Conservation (phyloP, 345 rosid species). For the Sonneratia alba region DNA sequence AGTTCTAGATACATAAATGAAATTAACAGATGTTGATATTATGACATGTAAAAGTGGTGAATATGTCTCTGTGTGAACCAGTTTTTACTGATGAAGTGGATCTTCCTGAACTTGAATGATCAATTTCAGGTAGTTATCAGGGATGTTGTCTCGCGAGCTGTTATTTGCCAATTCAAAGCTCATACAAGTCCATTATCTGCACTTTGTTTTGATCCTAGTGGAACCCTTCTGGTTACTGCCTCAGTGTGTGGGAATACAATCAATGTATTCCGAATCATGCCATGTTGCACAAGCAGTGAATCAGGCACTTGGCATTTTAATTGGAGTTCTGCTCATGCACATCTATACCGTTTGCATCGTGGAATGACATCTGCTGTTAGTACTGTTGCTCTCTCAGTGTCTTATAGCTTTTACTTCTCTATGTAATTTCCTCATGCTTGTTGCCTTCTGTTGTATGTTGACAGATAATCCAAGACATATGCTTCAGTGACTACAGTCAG, state of each 20-base stretch:
- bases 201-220: constrained; percentile 93
- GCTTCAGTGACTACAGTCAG: constrained; percentile 85
- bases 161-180: constrained; percentile 83
- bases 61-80: neutral
- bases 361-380: constrained; percentile 95
- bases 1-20: neutral
- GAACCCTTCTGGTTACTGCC: constrained; percentile 90
- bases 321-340: constrained; percentile 84
- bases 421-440: constrained; percentile 8
- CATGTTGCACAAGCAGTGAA: constrained; percentile 44
- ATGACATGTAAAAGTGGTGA: neutral
- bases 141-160: constrained; percentile 75
- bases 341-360: constrained; percentile 90
- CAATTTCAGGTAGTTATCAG: constrained; percentile 70
- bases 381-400: constrained; percentile 16
- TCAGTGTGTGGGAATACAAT: constrained; percentile 86
- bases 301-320: constrained; percentile 41
- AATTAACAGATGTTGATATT: neutral
- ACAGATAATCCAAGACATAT: constrained; percentile 95
- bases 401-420: neutral
- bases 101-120: neutral
- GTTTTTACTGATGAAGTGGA: neutral
- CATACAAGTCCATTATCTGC: constrained; percentile 96
- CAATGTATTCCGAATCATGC: constrained; percentile 88
- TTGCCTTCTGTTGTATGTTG: constrained; percentile 11